Evolutionary conservation across 129 eudicot species (phyloP), one percentile per base, ranked within the genome.

Genomic region (Pittosporum tobira): DNA sequence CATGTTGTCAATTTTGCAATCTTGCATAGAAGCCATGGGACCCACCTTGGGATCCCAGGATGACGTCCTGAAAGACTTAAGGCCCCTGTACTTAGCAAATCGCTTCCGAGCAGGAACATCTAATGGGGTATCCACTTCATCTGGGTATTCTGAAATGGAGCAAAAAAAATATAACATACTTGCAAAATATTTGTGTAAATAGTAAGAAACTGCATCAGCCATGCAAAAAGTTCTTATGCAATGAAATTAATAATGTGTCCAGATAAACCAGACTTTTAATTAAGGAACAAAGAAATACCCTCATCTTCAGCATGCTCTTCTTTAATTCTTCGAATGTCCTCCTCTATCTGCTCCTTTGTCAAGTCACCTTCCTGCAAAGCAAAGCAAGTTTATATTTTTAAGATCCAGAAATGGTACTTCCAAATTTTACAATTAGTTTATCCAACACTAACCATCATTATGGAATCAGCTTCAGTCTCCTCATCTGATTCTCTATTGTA

Each of bases 341-440:
- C 96, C 69, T 84, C 96, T 72, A 93, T 87, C 62, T 93, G 99
- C 80, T 93, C 99, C 69, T 78, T 93, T 0, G 99, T 83, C 82
- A 93, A 45, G 78, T 71, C 99, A 42, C 79, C 83, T 44, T 93
- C 99, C 99, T 93, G 82, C 51, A 76, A 27, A 27, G 48, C 28
- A 65, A 73, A 47, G 28, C 44, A 15, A 47, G 43, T 18, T 19
- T n/a, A 22, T 46, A 20, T 36, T 6, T 31, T 38, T n/a, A n/a
- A n/a, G 11, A 16, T 36, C 37, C 40, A 7, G 59, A 7, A 50
- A 22, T 29, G 25, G 42, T 57, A 20, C 22, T 30, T n/a, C n/a
- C n/a, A n/a, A n/a, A n/a, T n/a, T n/a, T n/a, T n/a, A n/a, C n/a
- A n/a, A n/a, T n/a, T n/a, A n/a, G n/a, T n/a, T n/a, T n/a, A n/a